Evolutionary conservation across 768 basidiomycete genomes (phyloP).

Genomic region (Suillus alpinus): DNA sequence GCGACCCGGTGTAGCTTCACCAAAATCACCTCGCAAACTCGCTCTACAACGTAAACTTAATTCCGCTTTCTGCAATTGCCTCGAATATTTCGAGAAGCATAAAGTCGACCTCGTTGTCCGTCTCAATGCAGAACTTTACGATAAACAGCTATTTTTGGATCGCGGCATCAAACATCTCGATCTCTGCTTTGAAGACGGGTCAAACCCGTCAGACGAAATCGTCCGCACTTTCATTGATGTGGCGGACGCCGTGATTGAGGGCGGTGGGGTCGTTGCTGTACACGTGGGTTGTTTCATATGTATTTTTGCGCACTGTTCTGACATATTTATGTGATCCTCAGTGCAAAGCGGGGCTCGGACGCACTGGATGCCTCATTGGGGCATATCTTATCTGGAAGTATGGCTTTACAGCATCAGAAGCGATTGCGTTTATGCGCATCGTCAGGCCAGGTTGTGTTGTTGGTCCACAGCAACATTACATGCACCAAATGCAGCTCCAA

Average conservation of each 20-base stretch:
- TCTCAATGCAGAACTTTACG: constrained; percentile 90
- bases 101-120: constrained; percentile 90
- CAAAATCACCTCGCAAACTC: constrained; percentile 32
- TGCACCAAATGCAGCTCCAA: constrained; percentile 91
- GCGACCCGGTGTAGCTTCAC: constrained; percentile 22
- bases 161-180: constrained; percentile 87
- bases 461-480: constrained; percentile 90
- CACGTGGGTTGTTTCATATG: constrained; percentile 56
- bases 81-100: constrained; percentile 88
- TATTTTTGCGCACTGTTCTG: constrained; percentile 9
- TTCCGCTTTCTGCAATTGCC: constrained; percentile 81
- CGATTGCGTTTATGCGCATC: constrained; percentile 97
- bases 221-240: constrained; percentile 88
- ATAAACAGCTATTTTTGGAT: constrained; percentile 74
- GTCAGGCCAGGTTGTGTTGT: constrained; percentile 93
- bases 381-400: constrained; percentile 99
- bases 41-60: constrained; percentile 78
- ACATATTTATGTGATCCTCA: constrained; percentile 32
- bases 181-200: constrained; percentile 97
- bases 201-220: constrained; percentile 95
- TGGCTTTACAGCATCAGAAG: constrained; percentile 93
- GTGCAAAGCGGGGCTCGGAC: constrained; percentile 96
- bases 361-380: constrained; percentile 95
- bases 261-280: constrained; percentile 81
- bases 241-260: constrained; percentile 73